Base-by-base conservation (phyloP, 345 rosid genomes). In the Cardamine occulta region DNA sequence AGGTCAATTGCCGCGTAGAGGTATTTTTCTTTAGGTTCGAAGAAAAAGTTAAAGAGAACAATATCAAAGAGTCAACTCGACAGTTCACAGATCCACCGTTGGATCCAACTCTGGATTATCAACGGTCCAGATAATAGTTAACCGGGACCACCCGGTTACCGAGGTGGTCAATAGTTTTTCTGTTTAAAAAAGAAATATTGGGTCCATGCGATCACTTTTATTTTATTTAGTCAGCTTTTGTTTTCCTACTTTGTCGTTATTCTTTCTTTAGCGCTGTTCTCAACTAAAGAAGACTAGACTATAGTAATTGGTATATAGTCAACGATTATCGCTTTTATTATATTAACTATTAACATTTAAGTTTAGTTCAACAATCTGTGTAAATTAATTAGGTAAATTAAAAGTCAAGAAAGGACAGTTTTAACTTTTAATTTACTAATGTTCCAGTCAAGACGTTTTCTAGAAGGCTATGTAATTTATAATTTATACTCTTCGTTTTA, bases 11-110 rank as follows among this genome's bases (percentile, higher is more conserved):
- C 11, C 23, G 7, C 45, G 66, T 57, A 60, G 42, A 57, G 40
- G 9, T 8, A 29, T 42, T 65, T 55, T 34, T 2, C 19, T 58
- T 17, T 55, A 74, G 47, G 56, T 64, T 56, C 58, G 44, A 19
- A 65, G 3, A 23, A 23, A 42, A 53, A 53, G 47, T n/a, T 40
- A 63, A 64, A 57, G 31, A 57, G 60, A 74, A 74, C 37, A 65
- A 74, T 65, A 74, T 5, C 17, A 11, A 11, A 74, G 66, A 74
- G 78, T 74, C 78, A 74, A 74, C 78, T 66, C 72, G 60, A 47
- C 51, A 56, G 52, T 57, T 66, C 54, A 45, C 23, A 74, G 52
- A 74, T 74, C 72, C 72, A 56, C 78, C 78, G 78, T 66, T 66
- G 51, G 78, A 74, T 74, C 32, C 6, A 66, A 47, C 49, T 57